phyloP scores from a whole-genome alignment of 2,329 filamentous ascomycete genomes.

The Cadophora sp. region DNA sequence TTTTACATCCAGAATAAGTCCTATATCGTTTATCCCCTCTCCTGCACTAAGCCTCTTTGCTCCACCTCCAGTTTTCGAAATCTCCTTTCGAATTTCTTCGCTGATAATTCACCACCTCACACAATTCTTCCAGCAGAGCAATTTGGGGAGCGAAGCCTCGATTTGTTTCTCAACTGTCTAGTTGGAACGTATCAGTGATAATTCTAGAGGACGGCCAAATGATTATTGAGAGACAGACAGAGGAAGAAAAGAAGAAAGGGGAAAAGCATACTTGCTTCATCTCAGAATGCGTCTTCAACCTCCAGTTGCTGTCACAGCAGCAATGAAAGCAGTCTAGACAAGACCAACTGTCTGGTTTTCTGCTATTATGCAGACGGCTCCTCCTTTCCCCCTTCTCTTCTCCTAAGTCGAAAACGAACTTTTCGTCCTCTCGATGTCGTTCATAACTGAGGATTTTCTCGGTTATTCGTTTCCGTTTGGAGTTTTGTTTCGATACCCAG shows the following conservation, averaged over 20 bases:
- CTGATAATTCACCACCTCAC: too few species aligned
- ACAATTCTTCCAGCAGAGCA: too few species aligned
- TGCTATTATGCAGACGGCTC: conserved; percentile 38
- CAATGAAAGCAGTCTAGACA: conserved; percentile 55
- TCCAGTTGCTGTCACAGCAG: conserved; percentile 62
- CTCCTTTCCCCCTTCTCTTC: background rate
- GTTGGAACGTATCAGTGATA: too few species aligned
- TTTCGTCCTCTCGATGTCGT: background rate
- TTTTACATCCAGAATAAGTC: too few species aligned
- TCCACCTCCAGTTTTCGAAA: too few species aligned
- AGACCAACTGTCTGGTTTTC: too few species aligned
- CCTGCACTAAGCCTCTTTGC: too few species aligned
- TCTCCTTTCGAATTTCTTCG: too few species aligned
- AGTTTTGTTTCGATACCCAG: background rate
- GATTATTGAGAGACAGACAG: background rate
- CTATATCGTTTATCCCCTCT: too few species aligned
- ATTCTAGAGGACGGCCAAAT: too few species aligned
- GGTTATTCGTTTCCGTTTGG: background rate
- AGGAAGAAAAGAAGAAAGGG: conserved; percentile 36
- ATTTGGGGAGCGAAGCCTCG: too few species aligned
- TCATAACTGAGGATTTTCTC: background rate
- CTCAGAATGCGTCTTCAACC: conserved; percentile 60
- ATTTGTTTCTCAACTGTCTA: too few species aligned
- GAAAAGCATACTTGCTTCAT: conserved; percentile 58
- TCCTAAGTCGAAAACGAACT: background rate